Base-by-base conservation (phyloP, 2,329 filamentous ascomycete species). In the Blumeriella jaapii region DNA sequence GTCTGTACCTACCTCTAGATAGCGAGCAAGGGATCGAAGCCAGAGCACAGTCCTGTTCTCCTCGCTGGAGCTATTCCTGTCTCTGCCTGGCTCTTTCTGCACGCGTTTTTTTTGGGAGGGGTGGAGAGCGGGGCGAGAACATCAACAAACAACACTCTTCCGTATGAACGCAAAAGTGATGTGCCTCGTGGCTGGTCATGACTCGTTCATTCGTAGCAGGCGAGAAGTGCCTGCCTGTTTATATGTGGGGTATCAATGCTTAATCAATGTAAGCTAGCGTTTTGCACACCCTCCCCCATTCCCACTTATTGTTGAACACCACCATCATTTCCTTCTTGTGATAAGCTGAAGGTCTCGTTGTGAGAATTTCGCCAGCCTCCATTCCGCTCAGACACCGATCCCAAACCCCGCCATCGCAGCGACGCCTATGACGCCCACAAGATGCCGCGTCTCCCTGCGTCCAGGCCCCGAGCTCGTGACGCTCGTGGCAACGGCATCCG, bases 401-500 rank as follows among this genome's bases (percentile, higher is more conserved):
- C 26, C 36, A 12, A 19, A 8, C 16, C 29, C 29, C 12, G 34
- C 11, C 5, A 31, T n/a, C 5, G 25, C 33, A 6, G 30, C 36
- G 12, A 27, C 10, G 1, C 13, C 31, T 20, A 40, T 13, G 2
- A 34, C 38, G n/a, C 29, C 38, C 5, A n/a, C 19, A 29, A 36
- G n/a, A 13, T 18, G 12, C n/a, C 29, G 15, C 32, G 20, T 11
- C 28, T 31, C 38, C 18, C 20, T 17, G 8, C 3, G 12, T 10
- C 30, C 20, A 11, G 20, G 7, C 16, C 35, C 18, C 6, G n/a
- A 14, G 22, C 35, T 38, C 7, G 34, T 41, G n/a, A 41, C 33
- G 4, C 48, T 46, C 23, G 37, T 45, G 39, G 48, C 48, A 6
- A 52, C 46, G 2, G 47, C 52, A 47, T 53, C 52, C 7, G 36